A percentile compares a stretch with the other conserved stretches of the same genome.
These are phyloP conservation scores for Aspergillus amoenus DNA, from an alignment of 2,329 filamentous ascomycete species.

Conservation along the genomic window DNA sequence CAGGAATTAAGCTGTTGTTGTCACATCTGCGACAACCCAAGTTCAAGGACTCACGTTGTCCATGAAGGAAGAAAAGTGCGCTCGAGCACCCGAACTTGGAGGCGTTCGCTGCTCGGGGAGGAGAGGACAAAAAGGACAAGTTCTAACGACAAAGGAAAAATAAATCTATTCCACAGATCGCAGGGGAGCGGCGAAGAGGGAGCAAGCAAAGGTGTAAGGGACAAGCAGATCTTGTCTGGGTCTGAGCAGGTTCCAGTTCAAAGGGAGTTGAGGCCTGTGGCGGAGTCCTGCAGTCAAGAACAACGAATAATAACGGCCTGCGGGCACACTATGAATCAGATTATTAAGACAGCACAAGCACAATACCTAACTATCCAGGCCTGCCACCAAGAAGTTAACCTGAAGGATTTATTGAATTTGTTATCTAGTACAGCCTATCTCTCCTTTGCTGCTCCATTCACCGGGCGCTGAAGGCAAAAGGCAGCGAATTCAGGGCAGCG, in stretches of 20 bases:
- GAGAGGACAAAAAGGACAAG: constrained; percentile 9
- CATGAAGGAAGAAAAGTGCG: constrained; percentile 41
- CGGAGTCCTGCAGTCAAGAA: constrained; percentile 25
- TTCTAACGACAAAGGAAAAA: constrained; percentile 3
- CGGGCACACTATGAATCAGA: constrained; percentile 13
- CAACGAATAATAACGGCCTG: constrained; percentile 13
- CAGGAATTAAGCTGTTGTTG: background rate
- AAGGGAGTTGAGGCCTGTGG: constrained; percentile 25
- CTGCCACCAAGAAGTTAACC: background rate
- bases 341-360: constrained; percentile 14
- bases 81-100: constrained; percentile 31
- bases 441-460: background rate
- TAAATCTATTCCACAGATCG: constrained; percentile 5
- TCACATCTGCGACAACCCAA: background rate
- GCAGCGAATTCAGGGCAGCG: background rate
- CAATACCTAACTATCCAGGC: background rate
- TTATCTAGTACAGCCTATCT: background rate
- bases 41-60: constrained; percentile 42
- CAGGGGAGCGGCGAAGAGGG: background rate
- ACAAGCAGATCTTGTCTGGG: constrained; percentile 19
- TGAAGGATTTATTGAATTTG: background rate
- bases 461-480: background rate
- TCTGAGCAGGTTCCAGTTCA: constrained; percentile 27
- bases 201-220: constrained; percentile 10
- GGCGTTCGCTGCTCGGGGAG: constrained; percentile 23